Evolutionary conservation across 1,284 basidiomycete genomes (phyloP).

Genomic region (Tylopilus sp.): DNA sequence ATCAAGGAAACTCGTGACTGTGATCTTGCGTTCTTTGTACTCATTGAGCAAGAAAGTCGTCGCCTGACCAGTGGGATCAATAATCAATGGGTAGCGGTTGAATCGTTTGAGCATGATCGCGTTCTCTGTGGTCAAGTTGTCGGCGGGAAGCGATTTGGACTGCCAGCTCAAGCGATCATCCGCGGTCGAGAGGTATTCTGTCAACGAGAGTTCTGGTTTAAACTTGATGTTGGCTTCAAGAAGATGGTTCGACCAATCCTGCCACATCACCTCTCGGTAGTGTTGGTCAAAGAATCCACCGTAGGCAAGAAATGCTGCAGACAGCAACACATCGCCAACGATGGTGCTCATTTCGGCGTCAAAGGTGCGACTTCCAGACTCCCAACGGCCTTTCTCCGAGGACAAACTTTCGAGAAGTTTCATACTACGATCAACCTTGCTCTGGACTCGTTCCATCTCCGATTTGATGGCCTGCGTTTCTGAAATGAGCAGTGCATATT

Average conservation of each 20-base stretch:
- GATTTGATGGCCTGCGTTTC: slow-evolving; percentile 96
- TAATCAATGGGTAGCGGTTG: slow-evolving; percentile 96
- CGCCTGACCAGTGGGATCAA: slow-evolving; percentile 99
- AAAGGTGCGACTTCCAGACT: slow-evolving; percentile 92
- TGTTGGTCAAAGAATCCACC: slow-evolving; percentile 99
- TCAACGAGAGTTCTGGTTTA: slow-evolving; percentile 89
- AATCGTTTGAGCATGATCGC: slow-evolving; percentile 99
- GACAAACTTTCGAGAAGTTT: slow-evolving; percentile 92
- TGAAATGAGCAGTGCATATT: slow-evolving; percentile 96
- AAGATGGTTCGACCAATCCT: slow-evolving; percentile 90
- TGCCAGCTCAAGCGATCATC: slow-evolving; percentile 97
- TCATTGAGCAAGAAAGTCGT: slow-evolving; percentile 92
- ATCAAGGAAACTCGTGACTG: slow-evolving; percentile 97
- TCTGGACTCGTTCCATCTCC: slow-evolving; percentile 98
- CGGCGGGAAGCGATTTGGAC: slow-evolving; percentile 89
- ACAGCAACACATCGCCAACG: slow-evolving; percentile 94
- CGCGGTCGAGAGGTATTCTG: slow-evolving; percentile 96
- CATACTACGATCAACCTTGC: slow-evolving; percentile 97
- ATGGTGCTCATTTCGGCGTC: slow-evolving; percentile 99
- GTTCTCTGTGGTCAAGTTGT: slow-evolving; percentile 96
- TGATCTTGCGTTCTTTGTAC: slow-evolving; percentile 95
- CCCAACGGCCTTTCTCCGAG: slow-evolving; percentile 94
- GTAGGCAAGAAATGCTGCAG: slow-evolving; percentile 96
- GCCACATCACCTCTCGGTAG: slow-evolving; percentile 97
- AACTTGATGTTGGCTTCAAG: slow-evolving; percentile 88